Base-by-base conservation (phyloP, 106 monocot genomes). In the Amphibolis antarctica region DNA sequence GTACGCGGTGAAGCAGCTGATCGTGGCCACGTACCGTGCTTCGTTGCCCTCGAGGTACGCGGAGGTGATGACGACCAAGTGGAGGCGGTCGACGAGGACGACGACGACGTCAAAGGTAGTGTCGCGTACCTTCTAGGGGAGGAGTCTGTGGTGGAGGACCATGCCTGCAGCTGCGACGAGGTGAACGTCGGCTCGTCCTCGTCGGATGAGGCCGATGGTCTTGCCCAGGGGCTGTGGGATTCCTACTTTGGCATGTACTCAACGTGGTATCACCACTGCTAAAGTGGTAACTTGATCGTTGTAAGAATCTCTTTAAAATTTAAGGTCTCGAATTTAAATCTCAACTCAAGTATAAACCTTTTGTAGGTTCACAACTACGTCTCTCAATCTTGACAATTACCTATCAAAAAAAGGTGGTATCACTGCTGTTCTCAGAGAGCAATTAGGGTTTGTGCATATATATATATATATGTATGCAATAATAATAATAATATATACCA, bases 161-260 rank as follows among this genome's bases (percentile, higher is more conserved):
- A 7, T 7, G 36, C 7, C 7, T 36, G 36, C 36, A 36, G 7
- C 7, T 36, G 36, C 7, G 7, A 7, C 36, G 36, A 49, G 48
- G 48, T 0, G 48, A 14, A 49, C 3, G 48, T 13, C 13, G 48
- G 15, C 0, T 13, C 17, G 3, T 0, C 0, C 0, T 9, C 12
- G 14, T 9, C 12, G 14, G 28, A 63, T 28, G 70, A 71, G 59
- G 62, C 60, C 17, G 84, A 84, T 70, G 28, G 42, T 36, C 24
- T 84, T 50, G 80, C 84, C 68, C 77, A 77, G 66, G 74, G 70
- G 21, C 18, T 77, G 18, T 84, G 84, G 80, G 67, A 84, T 58
- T 67, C 55, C 66, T 84, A 80, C 54, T 80, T 83, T 62, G 84
- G 80, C 12, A 74, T 31, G 50, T 74, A 49, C 55, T 84, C 80